Evolutionary conservation across 108 stramenopile species (phyloP), one percentile per base, ranked within the genome.

Genomic region (Bacterosira constricta): DNA sequence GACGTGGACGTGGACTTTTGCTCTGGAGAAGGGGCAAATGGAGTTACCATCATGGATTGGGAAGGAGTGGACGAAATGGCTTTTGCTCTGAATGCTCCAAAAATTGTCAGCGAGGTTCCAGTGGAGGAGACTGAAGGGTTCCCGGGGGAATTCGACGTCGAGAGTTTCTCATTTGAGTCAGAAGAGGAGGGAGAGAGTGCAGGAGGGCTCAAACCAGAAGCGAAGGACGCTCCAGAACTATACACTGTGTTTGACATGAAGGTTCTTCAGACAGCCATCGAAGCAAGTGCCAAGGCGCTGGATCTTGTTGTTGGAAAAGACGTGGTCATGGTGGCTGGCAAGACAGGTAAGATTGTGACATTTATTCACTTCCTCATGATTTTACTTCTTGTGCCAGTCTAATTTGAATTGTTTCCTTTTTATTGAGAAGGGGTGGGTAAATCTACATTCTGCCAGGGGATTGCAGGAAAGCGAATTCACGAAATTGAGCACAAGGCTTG

Each of bases 401-500:
- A n/a, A n/a, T n/a, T n/a, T n/a, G n/a, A n/a, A n/a, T n/a, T n/a
- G n/a, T n/a, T 15, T 13, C 13, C 15, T 44, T n/a, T n/a, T n/a
- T n/a, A 6, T 20, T 13, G 76, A 63, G 7, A 77, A 77, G 85
- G 85, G 11, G 67, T 63, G 13, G 86, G 83, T 4, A 87, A 87
- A 44, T 54, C 49, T 13, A 77, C 79, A 7, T 45, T 87, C 5
- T 71, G 85, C 50, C 86, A 87, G 57, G 83, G 82, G 9, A 80
- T 87, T 23, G 83, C 86, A 37, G 86, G 86, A 41, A 87, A 85
- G 38, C 42, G 31, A 9, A 82, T 84, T 23, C 34, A 70, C 23
- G 23, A 44, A 29, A 20, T 57, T n/a, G 35, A 32, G 6, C 79
- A 80, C 45, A 49, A 27, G 42, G 36, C 71, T 47, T 64, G 56